Base-by-base conservation (phyloP, 345 rosid genomes). In the Conringia planisiliqua region DNA sequence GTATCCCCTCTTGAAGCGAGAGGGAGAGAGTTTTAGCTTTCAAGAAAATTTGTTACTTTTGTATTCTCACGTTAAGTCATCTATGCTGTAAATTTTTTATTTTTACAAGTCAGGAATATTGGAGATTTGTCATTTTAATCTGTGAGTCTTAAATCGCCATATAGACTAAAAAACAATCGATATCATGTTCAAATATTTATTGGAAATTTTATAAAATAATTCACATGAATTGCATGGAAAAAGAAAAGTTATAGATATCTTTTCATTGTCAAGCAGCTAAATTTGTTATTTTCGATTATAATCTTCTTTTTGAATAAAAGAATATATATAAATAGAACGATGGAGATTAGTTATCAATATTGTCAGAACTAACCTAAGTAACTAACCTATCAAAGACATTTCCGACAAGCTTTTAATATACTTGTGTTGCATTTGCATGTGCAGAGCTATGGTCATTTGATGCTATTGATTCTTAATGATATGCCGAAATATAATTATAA, bases 1-100 rank as follows among this genome's bases (percentile, higher is more conserved):
- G 74, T 50, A 66, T 26, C 48, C 61, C 78, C 3, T 50, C 68
- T 75, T 43, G 56, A 68, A 75, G 36, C 56, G 46, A 68, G 68
- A 60, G 46, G 73, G 68, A 68, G 68, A 26, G 73, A 30, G 24
- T 74, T 52, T 75, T 10, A 48, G 65, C 8, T 48, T 66, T 43
- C 59, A 50, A 33, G 33, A 46, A 46, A 30, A 22, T 22, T 29
- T 66, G 44, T 32, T 32, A 16, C 10, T 10, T 44, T 51, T 30
- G n/a, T 57, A 10, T 59, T 35, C 10, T 57, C 47, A 63, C 18
- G 16, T 74, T 14, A 16, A 33, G 38, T 60, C 48, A 39, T 75
- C 74, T 68, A 50, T 68, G 39, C 68, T 75, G 79, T 75, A 48
- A 47, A 58, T 9, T 74, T 65, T 58, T 17, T 22, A 11, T 22